Percentiles rank a stretch among this genome's conserved stretches.
phyloP scores from a whole-genome alignment of 129 eudicot species.

The Solidago caesia region DNA sequence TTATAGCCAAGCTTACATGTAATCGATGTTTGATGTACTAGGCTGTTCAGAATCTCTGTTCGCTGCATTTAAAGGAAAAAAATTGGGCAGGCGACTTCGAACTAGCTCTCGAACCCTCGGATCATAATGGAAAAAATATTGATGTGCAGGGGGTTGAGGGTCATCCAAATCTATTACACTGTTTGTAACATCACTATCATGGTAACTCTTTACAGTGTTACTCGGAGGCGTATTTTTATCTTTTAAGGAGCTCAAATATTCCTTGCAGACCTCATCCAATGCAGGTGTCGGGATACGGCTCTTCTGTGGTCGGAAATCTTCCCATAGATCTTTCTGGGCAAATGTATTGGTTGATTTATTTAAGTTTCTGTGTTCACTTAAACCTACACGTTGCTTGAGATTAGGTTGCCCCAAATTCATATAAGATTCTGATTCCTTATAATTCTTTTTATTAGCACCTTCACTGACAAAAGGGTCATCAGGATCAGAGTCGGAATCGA shows the following conservation, averaged over 20 bases:
- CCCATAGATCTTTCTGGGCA: conserved; percentile 61
- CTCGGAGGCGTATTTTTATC: conserved; percentile 30
- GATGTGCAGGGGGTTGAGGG: conserved; percentile 60
- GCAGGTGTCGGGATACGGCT: conserved; percentile 72
- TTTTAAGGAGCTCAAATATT: conserved; percentile 57
- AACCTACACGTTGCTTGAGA: conserved; percentile 1
- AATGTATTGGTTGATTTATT: conserved; percentile 29
- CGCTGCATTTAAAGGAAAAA: conserved; percentile 49
- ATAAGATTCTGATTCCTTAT: conserved; percentile 28
- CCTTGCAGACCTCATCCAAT: conserved; percentile 72
- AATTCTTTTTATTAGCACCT: conserved; percentile 8
- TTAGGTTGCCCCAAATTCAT: conserved; percentile 23
- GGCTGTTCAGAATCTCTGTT: conserved; percentile 39
- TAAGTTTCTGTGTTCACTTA: conserved; percentile 19
- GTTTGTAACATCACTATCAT: conserved; percentile 21
- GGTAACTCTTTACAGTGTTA: conserved; percentile 12
- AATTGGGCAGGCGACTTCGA: conserved; percentile 66
- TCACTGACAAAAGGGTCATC: conserved; percentile 46
- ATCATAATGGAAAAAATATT: conserved; percentile 68
- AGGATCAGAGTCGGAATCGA: conserved; percentile 76
- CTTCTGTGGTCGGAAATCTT: conserved; percentile 51
- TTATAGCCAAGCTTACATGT: conserved; percentile 53
- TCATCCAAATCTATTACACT: conserved; percentile 28
- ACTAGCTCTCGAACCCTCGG: conserved; percentile 68
- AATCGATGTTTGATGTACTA: conserved; percentile 57